Percentiles rank a stretch among this genome's conserved stretches.
These are phyloP conservation scores for Penicillium palitans DNA, from an alignment of 2,329 filamentous ascomycete species.

Conservation along the genomic window DNA sequence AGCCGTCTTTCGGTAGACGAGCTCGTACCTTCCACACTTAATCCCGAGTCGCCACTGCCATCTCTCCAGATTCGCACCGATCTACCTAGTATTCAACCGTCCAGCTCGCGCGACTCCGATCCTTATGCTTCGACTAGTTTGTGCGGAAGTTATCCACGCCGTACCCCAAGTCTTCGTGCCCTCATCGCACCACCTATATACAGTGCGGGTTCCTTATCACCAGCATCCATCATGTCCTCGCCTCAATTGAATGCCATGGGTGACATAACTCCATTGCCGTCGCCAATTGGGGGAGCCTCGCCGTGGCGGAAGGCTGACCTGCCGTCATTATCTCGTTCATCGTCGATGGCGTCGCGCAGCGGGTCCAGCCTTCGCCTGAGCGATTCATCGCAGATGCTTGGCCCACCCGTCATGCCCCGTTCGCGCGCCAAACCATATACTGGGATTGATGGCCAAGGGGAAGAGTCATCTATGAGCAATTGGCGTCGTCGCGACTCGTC, in stretches of 20 bases:
- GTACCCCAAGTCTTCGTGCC: slow-evolving; percentile 48
- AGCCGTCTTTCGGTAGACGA: slow-evolving; percentile 12
- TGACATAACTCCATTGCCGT: slow-evolving; percentile 76
- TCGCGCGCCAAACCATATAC: slow-evolving; percentile 45
- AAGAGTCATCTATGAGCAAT: slow-evolving; percentile 25
- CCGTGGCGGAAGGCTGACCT: slow-evolving; percentile 55
- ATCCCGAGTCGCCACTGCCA: slow-evolving; percentile 22
- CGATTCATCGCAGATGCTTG: slow-evolving; percentile 38
- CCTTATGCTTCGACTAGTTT: slow-evolving; percentile 33
- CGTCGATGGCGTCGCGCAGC: slow-evolving; percentile 43
- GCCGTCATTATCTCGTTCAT: slow-evolving; percentile 46
- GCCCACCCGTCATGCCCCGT: slow-evolving; percentile 30
- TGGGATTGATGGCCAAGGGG: slow-evolving; percentile 35
- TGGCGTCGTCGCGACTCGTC: slow-evolving; percentile 31
- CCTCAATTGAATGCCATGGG: slow-evolving; percentile 74
- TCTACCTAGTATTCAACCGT: slow-evolving; percentile 26
- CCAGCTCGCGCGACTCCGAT: slow-evolving; percentile 37
- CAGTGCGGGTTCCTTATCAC: slow-evolving; percentile 50
- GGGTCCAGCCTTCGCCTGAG: slow-evolving; percentile 40
- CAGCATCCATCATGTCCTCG: slow-evolving; percentile 69
- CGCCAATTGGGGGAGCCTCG: slow-evolving; percentile 57
- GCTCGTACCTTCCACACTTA: slow-evolving; percentile 13
- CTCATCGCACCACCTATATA: slow-evolving; percentile 40
- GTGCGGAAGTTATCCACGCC: slow-evolving; percentile 44
- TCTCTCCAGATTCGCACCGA: slow-evolving; percentile 42